Conservation (phyloP, 306 rosid species). For the Pyrus pyrifolia region DNA sequence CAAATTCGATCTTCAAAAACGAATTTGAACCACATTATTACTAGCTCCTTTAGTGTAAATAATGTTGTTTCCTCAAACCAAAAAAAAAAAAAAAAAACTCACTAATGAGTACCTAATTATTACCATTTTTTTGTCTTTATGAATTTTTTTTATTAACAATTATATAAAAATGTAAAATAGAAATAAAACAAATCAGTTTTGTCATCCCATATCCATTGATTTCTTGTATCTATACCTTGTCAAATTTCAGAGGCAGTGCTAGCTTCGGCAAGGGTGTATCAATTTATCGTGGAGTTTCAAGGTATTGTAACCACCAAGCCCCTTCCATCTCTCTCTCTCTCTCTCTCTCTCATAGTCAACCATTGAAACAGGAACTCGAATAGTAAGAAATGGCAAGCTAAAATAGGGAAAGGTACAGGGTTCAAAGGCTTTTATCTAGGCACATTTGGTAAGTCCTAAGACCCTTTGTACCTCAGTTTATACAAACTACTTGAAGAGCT, state of each 20-base stretch:
- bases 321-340: background rate
- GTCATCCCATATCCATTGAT: background rate
- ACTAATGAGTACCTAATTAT: too few relatives aligned
- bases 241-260: conserved; percentile 17
- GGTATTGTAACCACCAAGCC: conserved; percentile 5
- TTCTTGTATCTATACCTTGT: background rate
- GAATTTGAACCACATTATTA: too few relatives aligned
- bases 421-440: conserved; percentile 16
- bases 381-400: conserved; percentile 25
- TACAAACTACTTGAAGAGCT: background rate
- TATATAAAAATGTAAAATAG: too few relatives aligned
- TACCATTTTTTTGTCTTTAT: too few relatives aligned
- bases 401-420: conserved; percentile 18
- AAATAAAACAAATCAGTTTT: too few relatives aligned
- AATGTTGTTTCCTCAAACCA: too few relatives aligned
- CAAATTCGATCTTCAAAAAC: too few relatives aligned
- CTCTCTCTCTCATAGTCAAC: background rate
- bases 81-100: too few relatives aligned
- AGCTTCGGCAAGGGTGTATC: conserved; percentile 23
- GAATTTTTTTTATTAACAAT: too few relatives aligned
- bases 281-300: conserved; percentile 33
- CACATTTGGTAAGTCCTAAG: conserved; percentile 17
- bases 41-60: too few relatives aligned
- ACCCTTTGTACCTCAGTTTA: background rate
- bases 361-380: conserved; percentile 1